Conservation (phyloP, 306 rosid genomes). For the Vicia faba region DNA sequence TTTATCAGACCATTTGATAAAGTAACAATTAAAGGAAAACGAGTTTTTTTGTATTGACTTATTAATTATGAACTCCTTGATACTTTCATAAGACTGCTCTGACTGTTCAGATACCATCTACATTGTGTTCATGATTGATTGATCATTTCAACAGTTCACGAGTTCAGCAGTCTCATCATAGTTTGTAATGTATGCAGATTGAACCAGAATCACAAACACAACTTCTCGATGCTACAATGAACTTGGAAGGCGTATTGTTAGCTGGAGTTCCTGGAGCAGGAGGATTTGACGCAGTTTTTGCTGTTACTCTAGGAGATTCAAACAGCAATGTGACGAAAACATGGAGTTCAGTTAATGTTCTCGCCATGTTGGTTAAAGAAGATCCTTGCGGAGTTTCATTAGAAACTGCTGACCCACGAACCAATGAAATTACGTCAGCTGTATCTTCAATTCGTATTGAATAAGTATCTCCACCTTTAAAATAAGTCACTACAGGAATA, state of each 20-base stretch:
- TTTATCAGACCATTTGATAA: constrained; percentile 7
- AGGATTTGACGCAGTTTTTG: constrained; percentile 92
- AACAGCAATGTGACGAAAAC: constrained; percentile 55
- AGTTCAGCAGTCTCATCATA: constrained; percentile 18
- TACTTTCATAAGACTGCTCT: neutral
- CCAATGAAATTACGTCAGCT: constrained; percentile 71
- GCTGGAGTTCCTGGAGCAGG: constrained; percentile 99
- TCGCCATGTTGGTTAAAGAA: constrained; percentile 92
- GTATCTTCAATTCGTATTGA: constrained; percentile 67
- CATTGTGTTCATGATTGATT: constrained; percentile 20
- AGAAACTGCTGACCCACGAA: constrained; percentile 77
- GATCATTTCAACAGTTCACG: constrained; percentile 10
- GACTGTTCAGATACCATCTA: neutral
- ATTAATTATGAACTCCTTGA: constrained; percentile 11
- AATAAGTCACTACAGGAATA: constrained; percentile 21
- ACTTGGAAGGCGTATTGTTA: constrained; percentile 88
- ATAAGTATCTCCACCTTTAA: constrained; percentile 33
- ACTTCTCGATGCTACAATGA: constrained; percentile 82
- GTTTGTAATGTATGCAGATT: constrained; percentile 56
- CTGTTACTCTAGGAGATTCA: constrained; percentile 78
- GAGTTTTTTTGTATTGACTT: constrained; percentile 3
- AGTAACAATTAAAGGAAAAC: neutral
- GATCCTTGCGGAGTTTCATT: constrained; percentile 86
- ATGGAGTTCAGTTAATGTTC: constrained; percentile 67
- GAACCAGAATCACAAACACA: constrained; percentile 90